A percentile compares a stretch with the other conserved stretches of the same genome.
phyloP scores from a whole-genome alignment of 176 grass and related monocot species.

The Avena sativa region DNA sequence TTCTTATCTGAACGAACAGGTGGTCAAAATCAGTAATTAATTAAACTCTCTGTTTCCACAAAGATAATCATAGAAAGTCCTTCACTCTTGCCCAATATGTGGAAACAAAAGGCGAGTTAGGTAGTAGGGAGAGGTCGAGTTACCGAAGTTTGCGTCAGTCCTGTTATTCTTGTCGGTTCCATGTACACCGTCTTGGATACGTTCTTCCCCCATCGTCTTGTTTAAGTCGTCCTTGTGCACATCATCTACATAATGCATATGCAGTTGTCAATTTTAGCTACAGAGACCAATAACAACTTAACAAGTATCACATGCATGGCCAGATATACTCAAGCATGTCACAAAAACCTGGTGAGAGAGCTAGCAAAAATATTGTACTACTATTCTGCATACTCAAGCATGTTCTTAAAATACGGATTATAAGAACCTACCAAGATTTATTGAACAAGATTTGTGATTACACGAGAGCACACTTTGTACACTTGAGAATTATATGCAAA shows the following conservation, averaged over 20 bases:
- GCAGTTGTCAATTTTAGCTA: not conserved
- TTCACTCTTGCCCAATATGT: too few relatives aligned
- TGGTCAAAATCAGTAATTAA: not conserved
- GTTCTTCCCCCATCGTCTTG: not conserved
- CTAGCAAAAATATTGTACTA: not conserved
- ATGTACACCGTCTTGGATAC: not conserved
- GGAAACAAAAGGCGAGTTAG: not conserved
- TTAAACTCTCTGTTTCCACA: not conserved
- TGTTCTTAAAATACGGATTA: too few relatives aligned
- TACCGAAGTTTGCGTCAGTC: conserved; percentile 27
- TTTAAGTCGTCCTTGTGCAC: not conserved
- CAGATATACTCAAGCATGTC: not conserved
- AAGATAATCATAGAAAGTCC: not conserved
- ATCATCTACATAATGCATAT: not conserved
- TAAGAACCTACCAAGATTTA: too few relatives aligned
- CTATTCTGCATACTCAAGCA: too few relatives aligned
- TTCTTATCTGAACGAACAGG: not conserved
- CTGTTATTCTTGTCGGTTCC: conserved; percentile 12
- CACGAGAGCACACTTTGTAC: not conserved
- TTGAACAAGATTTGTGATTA: not conserved
- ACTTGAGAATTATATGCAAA: not conserved
- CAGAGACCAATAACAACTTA: not conserved
- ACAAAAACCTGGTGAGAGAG: not conserved
- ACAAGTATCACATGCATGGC: not conserved
- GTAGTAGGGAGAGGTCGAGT: not conserved